A percentile compares a stretch with the other conserved stretches of the same genome.
phyloP scores from a whole-genome alignment of 1,139 yeast species.

The Blastobotrys apis region DNA sequence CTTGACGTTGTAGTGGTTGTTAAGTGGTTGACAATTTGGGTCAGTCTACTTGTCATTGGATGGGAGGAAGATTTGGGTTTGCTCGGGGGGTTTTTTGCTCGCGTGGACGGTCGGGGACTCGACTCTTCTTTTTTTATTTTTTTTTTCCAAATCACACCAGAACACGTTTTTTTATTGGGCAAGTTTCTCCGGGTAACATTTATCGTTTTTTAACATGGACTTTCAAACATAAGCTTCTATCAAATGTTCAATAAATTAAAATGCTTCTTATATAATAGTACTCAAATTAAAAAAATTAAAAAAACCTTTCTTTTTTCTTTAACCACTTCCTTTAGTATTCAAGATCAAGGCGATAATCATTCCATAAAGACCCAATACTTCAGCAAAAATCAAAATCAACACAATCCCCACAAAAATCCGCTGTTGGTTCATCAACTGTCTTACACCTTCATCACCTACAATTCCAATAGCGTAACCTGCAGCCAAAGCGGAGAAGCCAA shows the following conservation, averaged over 20 bases:
- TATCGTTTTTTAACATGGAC: too few relatives aligned
- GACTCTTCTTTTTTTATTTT: background rate
- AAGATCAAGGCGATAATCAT: conserved; percentile 79
- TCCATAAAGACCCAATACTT: conserved; percentile 95
- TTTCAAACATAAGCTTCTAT: background rate
- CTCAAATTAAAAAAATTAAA: background rate
- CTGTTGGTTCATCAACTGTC: conserved; percentile 95
- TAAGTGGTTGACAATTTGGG: conserved; percentile 7
- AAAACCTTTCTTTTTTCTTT: background rate
- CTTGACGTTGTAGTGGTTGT: background rate
- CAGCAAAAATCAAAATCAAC: conserved; percentile 91
- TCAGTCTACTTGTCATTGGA: background rate
- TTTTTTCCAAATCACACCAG: too few relatives aligned
- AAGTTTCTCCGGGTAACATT: background rate
- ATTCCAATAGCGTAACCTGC: conserved; percentile 98
- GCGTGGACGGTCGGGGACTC: background rate
- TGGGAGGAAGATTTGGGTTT: background rate
- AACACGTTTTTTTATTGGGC: background rate
- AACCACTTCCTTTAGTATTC: conserved; percentile 47
- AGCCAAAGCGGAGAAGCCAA: conserved; percentile 94
- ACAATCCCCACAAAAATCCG: conserved; percentile 97
- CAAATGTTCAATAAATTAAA: background rate
- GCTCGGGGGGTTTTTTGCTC: background rate
- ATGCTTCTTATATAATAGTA: background rate
- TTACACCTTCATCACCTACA: conserved; percentile 98